Percentiles rank a stretch among this genome's conserved stretches.
phyloP scores from a whole-genome alignment of 2,329 filamentous ascomycete genomes.

The Fusarium sp. region DNA sequence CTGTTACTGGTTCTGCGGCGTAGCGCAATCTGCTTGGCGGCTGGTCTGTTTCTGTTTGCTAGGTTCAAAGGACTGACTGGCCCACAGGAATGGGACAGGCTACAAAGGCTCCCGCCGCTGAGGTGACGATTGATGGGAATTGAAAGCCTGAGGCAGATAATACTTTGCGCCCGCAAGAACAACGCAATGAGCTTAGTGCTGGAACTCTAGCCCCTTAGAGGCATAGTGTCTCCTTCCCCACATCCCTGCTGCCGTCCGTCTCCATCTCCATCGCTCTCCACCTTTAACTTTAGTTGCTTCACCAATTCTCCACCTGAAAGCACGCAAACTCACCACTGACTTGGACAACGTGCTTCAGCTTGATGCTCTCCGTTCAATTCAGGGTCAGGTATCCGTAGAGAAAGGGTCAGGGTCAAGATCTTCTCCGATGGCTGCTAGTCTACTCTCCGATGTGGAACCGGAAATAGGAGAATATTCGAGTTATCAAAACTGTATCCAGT shows the following conservation, averaged over 20 bases:
- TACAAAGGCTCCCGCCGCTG: slow-evolving; percentile 11
- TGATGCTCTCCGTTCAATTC: slow-evolving; percentile 21
- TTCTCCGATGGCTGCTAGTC: slow-evolving; percentile 12
- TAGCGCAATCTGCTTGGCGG: slow-evolving; percentile 21
- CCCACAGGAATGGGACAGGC: slow-evolving; percentile 35
- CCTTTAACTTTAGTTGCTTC: slow-evolving; percentile 29
- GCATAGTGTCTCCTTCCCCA: slow-evolving; percentile 23
- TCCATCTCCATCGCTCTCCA: slow-evolving; percentile 18
- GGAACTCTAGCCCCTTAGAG: not conserved
- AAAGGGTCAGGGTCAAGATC: slow-evolving; percentile 8
- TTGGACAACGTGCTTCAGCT: slow-evolving; percentile 31
- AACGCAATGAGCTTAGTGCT: slow-evolving; percentile 27
- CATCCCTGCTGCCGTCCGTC: slow-evolving; percentile 28
- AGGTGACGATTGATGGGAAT: not conserved
- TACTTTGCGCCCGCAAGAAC: slow-evolving; percentile 31
- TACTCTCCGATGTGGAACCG: slow-evolving; percentile 2
- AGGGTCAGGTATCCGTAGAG: not conserved
- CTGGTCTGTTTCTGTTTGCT: slow-evolving; percentile 11
- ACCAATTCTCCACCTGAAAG: slow-evolving; percentile 32
- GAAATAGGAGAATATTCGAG: not conserved
- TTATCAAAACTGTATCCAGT: slow-evolving; percentile 5
- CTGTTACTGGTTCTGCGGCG: slow-evolving; percentile 21
- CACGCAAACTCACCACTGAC: slow-evolving; percentile 36
- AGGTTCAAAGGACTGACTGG: not conserved
- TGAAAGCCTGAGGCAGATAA: slow-evolving; percentile 32